Base-by-base conservation (phyloP, 192 early-diverging fungal species). In the Allomyces javanicus region DNA sequence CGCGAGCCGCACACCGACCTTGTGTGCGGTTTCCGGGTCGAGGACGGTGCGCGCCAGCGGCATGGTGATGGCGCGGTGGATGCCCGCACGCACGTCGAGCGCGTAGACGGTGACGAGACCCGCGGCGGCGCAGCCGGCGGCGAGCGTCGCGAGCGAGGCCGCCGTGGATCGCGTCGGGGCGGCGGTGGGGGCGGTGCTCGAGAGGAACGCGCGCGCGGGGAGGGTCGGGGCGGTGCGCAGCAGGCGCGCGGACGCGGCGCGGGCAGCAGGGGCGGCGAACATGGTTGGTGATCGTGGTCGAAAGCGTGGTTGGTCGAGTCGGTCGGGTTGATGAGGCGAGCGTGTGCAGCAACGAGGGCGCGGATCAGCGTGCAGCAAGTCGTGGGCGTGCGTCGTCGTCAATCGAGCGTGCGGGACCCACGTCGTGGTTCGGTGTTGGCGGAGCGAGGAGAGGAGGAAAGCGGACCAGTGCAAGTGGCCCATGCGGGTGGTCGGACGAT, bases 1-100 rank as follows among this genome's bases (percentile, higher is more conserved):
- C 3, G 83, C 79, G 22, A 71, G 4, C 75, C 69, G 68, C 40
- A 94, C 83, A 5, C 80, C 75, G 58, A 87, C 68, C 72, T 78
- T 79, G 72, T 94, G 92, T 1, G 87, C 85, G 5, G 79, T 70
- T 64, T 94, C 92, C 6, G 88, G 69, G 68, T 91, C 89, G 61
- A 89, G 68, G 25, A 76, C 61, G 33, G 74, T 70, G 63, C 84
- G 89, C 70, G 91, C 68, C 33, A 88, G 22, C 7, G 91, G 90
- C 70, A 85, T 84, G 27, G 71, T 64, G 19, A 88, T 68, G 67
- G 78, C 79, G 33, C 72, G 77, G 75, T 94, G 85, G 12, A 88
- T 69, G 11, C 76, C 80, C 9, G 90, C 86, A n/a, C 88, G 85
- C 26, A 87, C 75, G 72, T 94, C 89, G 25, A 72, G 78, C 33